These are phyloP conservation scores for Dalbergia cultrata DNA, from an alignment of 306 rosid species.

Conservation along the genomic window DNA sequence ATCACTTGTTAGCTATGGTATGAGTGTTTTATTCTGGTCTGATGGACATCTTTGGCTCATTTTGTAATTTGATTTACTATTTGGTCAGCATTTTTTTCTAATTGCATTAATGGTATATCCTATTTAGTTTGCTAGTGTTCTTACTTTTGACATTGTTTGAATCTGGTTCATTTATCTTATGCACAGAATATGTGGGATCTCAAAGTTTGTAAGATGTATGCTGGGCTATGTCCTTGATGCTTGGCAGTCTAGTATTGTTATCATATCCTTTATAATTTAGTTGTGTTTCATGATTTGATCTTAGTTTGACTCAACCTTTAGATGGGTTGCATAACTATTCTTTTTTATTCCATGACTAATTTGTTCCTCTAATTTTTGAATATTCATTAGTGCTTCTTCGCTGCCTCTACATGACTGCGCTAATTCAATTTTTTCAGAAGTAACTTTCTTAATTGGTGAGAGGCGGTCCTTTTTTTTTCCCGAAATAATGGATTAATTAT, in stretches of 20 bases:
- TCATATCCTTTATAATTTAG: not conserved
- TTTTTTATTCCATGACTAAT: not conserved
- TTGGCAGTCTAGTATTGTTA: not conserved
- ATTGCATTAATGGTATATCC: constrained; percentile 27
- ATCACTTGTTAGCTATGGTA: constrained; percentile 56
- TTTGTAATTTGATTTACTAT: constrained; percentile 49
- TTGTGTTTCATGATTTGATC: not conserved
- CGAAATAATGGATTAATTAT: not conserved
- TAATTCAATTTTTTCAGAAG: not conserved
- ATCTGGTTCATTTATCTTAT: not conserved
- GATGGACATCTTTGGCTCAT: constrained; percentile 53
- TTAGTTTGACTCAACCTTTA: not conserved
- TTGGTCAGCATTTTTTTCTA: constrained; percentile 50
- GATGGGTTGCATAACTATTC: not conserved
- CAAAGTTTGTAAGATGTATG: constrained; percentile 18
- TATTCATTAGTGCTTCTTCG: not conserved
- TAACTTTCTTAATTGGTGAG: not conserved
- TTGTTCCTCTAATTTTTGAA: too few species aligned
- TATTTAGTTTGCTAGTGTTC: not conserved
- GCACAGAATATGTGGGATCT: constrained; percentile 1
- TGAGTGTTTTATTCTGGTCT: constrained; percentile 61
- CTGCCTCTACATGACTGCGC: not conserved
- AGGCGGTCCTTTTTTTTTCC: too few species aligned
- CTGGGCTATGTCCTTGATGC: not conserved
- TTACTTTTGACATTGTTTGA: not conserved